Evolutionary conservation across 306 rosid genomes (phyloP).

Genomic region (Senna tora): DNA sequence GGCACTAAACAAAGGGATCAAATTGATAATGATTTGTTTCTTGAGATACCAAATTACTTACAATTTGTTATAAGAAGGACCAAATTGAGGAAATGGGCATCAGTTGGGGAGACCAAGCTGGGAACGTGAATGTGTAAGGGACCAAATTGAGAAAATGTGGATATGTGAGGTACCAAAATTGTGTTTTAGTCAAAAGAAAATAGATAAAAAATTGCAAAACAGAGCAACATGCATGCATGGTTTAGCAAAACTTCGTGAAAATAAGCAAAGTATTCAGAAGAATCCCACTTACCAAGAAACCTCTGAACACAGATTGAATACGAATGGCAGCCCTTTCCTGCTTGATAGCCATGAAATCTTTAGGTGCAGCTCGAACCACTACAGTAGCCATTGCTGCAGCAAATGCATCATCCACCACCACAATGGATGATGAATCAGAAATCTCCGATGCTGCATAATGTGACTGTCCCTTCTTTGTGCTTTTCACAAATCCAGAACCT

Average conservation of each 20-base stretch:
- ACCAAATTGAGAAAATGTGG: too few relatives aligned
- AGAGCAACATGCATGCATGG: slow-evolving; percentile 22
- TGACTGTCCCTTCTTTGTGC: slow-evolving; percentile 45
- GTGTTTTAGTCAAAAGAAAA: not conserved
- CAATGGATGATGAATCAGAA: slow-evolving; percentile 40
- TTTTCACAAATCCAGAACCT: slow-evolving; percentile 51
- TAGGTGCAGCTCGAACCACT: slow-evolving; percentile 71
- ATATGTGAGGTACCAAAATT: too few relatives aligned
- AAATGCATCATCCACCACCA: slow-evolving; percentile 48
- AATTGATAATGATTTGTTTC: too few relatives aligned
- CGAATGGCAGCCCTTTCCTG: slow-evolving; percentile 84
- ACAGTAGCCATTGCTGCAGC: slow-evolving; percentile 79
- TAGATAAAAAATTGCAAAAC: not conserved
- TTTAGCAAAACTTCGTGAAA: slow-evolving; percentile 14
- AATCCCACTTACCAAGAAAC: slow-evolving; percentile 60
- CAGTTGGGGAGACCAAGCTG: too few relatives aligned
- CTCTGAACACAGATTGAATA: slow-evolving; percentile 76
- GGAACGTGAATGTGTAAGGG: too few relatives aligned
- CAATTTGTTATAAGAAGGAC: too few relatives aligned
- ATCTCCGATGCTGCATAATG: slow-evolving; percentile 32
- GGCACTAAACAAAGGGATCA: too few relatives aligned
- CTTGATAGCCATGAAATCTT: slow-evolving; percentile 63
- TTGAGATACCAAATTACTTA: too few relatives aligned
- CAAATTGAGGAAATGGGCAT: too few relatives aligned
- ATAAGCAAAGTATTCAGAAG: not conserved